A percentile compares a stretch with the other conserved stretches of the same genome.
Evolutionary conservation across 345 rosid species (phyloP).

Genomic region (Adansonia digitata): DNA sequence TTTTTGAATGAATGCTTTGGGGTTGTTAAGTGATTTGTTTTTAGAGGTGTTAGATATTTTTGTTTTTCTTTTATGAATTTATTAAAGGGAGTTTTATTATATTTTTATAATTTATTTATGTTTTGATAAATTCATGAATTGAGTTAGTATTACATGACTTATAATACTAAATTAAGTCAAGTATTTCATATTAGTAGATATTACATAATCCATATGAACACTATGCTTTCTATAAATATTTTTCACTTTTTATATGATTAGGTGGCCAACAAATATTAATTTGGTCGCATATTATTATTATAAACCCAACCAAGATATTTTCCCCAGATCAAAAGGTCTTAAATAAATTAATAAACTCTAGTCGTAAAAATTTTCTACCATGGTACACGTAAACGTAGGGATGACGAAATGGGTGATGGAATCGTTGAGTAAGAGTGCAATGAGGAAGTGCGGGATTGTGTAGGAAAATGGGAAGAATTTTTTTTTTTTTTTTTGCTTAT

Average conservation of each 20-base stretch:
- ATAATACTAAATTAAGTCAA: no score
- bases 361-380: conserved; percentile 11
- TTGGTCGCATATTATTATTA: neutral
- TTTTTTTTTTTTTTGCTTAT: neutral
- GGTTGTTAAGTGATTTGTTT: no score
- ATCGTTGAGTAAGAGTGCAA: conserved; percentile 78
- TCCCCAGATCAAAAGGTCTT: neutral
- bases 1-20: no score
- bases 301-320: neutral
- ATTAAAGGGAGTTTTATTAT: no score
- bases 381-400: conserved; percentile 41
- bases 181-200: no score
- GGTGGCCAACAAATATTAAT: neutral
- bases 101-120: no score
- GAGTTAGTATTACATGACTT: no score
- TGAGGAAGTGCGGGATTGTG: conserved; percentile 43
- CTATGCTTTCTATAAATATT: neutral
- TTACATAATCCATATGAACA: no score
- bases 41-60: no score
- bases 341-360: neutral
- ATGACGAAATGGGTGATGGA: conserved; percentile 73
- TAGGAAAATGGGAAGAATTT: conserved; percentile 35
- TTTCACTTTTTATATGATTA: neutral
- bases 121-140: no score
- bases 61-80: no score